Base-by-base conservation (phyloP, 176 grass and related monocot species). In the Miscanthus lutarioriparius region DNA sequence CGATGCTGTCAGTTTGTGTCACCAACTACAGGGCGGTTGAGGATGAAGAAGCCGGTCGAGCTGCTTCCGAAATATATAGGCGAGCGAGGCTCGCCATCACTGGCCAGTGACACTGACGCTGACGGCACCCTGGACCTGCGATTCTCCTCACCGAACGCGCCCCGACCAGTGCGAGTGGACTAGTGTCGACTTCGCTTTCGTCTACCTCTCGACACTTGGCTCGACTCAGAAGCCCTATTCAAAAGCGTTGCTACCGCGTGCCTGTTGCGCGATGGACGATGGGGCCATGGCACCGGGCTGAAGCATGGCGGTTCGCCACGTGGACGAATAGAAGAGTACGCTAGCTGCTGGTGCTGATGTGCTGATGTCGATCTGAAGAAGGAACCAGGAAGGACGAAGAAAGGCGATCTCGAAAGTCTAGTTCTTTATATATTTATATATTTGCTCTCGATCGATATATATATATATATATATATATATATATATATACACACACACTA, bases 141-240 rank as follows among this genome's bases (percentile, higher is more conserved):
- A 78, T 77, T 64, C 45, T 59, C 39, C 15, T 22, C 83, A 47
- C 67, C 51, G 43, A 72, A 79, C 67, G 30, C 16, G 26, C 3
- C 56, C 62, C 44, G 61, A 26, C 72, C 32, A 54, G 1, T 15
- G 5, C 14, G 10, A 67, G 4, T 35, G 23, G 27, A 62, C 5
- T 23, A 43, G 75, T 1, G 16, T 8, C 32, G 32, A 33, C 51
- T 15, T 8, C 1, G 48, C 48, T 78, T 78, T 78, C 58, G 38
- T 20, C 58, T 1, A 59, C 74, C 7, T 3, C 26, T 32, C 19
- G 64, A 86, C 84, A 79, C 76, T 7, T 86, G 67, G 67, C 66
- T n/a, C 4, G 5, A 23, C 4, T 2, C 4, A 3, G 16, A 17
- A 7, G 54, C 51, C 30, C 49, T 36, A 27, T 4, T 30, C 17